Conservation (phyloP, 1,139 yeast genomes). For the Sugiyamaella novakii region DNA sequence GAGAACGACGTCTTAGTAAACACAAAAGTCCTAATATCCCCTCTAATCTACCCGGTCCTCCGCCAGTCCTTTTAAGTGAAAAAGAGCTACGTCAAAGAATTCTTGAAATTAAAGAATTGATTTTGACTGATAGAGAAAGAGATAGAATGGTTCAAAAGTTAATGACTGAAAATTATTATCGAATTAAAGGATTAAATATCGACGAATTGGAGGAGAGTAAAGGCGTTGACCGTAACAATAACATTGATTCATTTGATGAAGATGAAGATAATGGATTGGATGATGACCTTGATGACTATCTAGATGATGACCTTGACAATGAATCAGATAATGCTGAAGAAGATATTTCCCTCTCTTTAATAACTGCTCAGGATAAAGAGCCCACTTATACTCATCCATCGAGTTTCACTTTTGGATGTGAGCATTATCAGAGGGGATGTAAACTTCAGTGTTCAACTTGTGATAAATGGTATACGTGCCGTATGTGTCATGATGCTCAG, state of each 20-base stretch:
- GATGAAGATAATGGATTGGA: slow-evolving; percentile 22
- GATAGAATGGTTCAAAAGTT: slow-evolving; percentile 66
- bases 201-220: slow-evolving; percentile 18
- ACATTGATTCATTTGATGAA: neutral
- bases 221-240: neutral
- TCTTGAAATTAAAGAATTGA: slow-evolving; percentile 54
- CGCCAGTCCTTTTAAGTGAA: slow-evolving; percentile 25
- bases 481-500: slow-evolving; percentile 79
- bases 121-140: slow-evolving; percentile 56
- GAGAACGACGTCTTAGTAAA: slow-evolving; percentile 16
- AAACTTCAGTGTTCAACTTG: slow-evolving; percentile 82
- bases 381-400: slow-evolving; percentile 54
- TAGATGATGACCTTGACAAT: slow-evolving; percentile 34
- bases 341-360: slow-evolving; percentile 32
- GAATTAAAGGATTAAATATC: slow-evolving; percentile 33
- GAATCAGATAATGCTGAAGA: slow-evolving; percentile 27
- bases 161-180: slow-evolving; percentile 73
- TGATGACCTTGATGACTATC: slow-evolving; percentile 31
- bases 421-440: slow-evolving; percentile 81
- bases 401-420: slow-evolving; percentile 61
- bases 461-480: slow-evolving; percentile 72
- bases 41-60: neutral
- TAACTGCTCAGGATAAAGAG: slow-evolving; percentile 52
- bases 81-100: slow-evolving; percentile 54
- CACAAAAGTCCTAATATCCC: slow-evolving; percentile 5